phyloP scores from a whole-genome alignment of 2,329 filamentous ascomycete genomes.

The Periconia digitata region DNA sequence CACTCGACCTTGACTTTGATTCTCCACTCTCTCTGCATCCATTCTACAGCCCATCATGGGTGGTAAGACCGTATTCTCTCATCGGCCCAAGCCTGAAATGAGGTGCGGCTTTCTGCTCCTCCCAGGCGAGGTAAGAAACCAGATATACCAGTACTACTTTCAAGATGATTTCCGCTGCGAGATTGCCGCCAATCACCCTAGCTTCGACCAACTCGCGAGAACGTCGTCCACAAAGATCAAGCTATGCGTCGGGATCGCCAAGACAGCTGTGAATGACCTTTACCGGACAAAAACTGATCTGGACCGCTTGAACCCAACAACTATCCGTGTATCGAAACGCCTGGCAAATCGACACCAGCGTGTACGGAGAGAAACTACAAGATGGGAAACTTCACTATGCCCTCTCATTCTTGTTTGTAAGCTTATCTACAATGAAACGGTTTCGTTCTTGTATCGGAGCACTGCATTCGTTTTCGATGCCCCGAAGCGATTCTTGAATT shows the following conservation, averaged over 20 bases:
- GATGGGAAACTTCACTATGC: conserved; percentile 31
- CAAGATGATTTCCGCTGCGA: conserved; percentile 27
- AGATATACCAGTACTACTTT: conserved; percentile 49
- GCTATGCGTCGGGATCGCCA: conserved; percentile 9
- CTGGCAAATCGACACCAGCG: conserved; percentile 19
- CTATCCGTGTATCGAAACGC: conserved; percentile 19
- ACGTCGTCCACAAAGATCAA: conserved; percentile 15
- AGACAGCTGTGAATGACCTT: not conserved
- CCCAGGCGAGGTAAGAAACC: conserved; percentile 53
- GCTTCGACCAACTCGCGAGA: conserved; percentile 7
- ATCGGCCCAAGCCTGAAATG: conserved; percentile 13
- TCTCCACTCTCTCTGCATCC: too few species aligned
- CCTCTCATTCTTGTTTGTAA: conserved; percentile 33
- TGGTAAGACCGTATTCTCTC: conserved; percentile 14
- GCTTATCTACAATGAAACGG: conserved; percentile 27
- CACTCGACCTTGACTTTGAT: too few species aligned
- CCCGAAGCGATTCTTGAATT: conserved; percentile 26
- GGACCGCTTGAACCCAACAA: not conserved
- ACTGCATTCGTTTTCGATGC: conserved; percentile 34
- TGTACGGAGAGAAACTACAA: conserved; percentile 22
- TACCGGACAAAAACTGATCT: not conserved
- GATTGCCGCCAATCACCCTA: conserved; percentile 17
- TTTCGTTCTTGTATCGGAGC: conserved; percentile 29
- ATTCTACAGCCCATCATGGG: too few species aligned
- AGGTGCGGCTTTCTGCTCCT: conserved; percentile 39